Evolutionary conservation across 352 stramenopile species (phyloP).

Genomic region (Phytophthora ohioensis): DNA sequence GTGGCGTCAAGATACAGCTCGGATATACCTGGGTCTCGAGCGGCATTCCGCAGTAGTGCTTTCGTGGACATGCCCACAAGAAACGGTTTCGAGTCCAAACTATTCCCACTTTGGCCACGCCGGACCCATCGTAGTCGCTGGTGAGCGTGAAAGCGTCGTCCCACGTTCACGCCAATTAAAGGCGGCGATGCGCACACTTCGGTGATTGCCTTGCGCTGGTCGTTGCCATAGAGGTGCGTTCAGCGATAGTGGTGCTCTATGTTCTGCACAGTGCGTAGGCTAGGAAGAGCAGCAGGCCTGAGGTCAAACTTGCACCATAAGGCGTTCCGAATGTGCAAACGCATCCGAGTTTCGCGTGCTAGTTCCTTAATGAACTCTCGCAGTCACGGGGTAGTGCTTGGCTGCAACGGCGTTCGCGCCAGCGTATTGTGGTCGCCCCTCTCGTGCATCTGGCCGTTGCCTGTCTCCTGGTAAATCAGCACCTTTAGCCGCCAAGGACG

Average conservation of each 20-base stretch:
- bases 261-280: not conserved
- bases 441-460: not conserved
- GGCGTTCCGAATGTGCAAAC: not conserved
- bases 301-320: not conserved
- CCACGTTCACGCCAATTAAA: slow-evolving; percentile 19
- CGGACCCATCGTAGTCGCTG: not conserved
- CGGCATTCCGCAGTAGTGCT: not conserved
- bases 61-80: slow-evolving; percentile 14
- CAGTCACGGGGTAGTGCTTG: not conserved
- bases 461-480: not conserved
- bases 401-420: not conserved
- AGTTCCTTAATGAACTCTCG: not conserved
- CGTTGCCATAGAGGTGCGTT: not conserved
- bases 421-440: not conserved
- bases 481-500: not conserved
- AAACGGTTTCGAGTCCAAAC: not conserved
- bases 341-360: not conserved
- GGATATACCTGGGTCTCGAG: not conserved
- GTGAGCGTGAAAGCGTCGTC: slow-evolving; percentile 18
- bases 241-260: not conserved
- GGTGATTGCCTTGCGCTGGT: not conserved
- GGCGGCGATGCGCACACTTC: not conserved
- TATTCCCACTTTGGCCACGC: not conserved
- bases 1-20: slow-evolving; percentile 2
- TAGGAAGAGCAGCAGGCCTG: not conserved